These are phyloP conservation scores for Aspergillus cristatus DNA, from an alignment of 495 filamentous ascomycete species.

Conservation along the genomic window DNA sequence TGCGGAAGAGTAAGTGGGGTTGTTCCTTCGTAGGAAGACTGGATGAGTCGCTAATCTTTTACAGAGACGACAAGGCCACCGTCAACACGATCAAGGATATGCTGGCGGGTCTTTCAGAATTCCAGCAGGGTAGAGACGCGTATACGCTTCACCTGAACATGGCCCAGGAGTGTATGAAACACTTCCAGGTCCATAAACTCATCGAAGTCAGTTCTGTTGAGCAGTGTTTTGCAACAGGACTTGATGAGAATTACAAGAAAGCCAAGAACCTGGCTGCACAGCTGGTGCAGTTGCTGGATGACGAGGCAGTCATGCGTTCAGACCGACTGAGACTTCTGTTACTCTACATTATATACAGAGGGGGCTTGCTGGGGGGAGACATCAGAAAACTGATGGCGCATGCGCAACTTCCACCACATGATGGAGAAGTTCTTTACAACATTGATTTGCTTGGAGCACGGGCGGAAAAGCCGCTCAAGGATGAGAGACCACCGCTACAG, in stretches of 20 bases:
- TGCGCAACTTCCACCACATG: slow-evolving; percentile 62
- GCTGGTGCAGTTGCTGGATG: slow-evolving; percentile 78
- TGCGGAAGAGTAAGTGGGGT: slow-evolving; percentile 49
- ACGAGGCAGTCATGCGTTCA: slow-evolving; percentile 52
- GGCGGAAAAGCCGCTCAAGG: slow-evolving; percentile 65
- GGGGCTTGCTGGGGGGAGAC: slow-evolving; percentile 83
- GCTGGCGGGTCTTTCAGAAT: slow-evolving; percentile 89
- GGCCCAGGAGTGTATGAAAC: slow-evolving; percentile 96
- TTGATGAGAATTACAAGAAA: slow-evolving; percentile 87
- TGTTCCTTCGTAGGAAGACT: neutral
- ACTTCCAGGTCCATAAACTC: slow-evolving; percentile 76
- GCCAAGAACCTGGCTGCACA: slow-evolving; percentile 82
- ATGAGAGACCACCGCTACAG: slow-evolving; percentile 51
- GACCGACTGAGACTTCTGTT: slow-evolving; percentile 80
- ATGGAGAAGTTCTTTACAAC: slow-evolving; percentile 65
- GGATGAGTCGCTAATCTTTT: slow-evolving; percentile 2
- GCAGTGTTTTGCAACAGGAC: slow-evolving; percentile 77
- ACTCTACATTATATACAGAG: slow-evolving; percentile 77
- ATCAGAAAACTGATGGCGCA: slow-evolving; percentile 78
- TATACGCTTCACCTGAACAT: slow-evolving; percentile 93
- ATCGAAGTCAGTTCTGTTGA: slow-evolving; percentile 80
- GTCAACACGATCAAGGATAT: slow-evolving; percentile 94
- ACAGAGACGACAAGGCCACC: slow-evolving; percentile 52
- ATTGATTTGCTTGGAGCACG: slow-evolving; percentile 75
- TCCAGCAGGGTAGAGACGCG: slow-evolving; percentile 86